Percentiles rank a stretch among this genome's conserved stretches.
phyloP scores from a whole-genome alignment of 1,139 yeast genomes.

The Yamadazyma buinensis region DNA sequence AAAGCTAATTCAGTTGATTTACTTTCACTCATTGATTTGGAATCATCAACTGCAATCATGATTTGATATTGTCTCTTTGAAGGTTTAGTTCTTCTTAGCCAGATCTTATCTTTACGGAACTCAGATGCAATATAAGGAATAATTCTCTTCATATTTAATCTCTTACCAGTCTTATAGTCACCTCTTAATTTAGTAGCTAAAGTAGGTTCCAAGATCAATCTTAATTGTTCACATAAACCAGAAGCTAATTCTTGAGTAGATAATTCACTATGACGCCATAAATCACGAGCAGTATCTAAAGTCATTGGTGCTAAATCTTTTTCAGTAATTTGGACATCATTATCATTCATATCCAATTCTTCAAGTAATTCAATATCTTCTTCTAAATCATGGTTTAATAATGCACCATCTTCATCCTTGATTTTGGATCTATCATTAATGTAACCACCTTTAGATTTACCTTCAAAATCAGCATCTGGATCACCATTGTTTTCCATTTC shows the following conservation, averaged over 20 bases:
- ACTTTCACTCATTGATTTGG: slow-evolving; percentile 96
- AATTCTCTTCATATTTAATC: slow-evolving; percentile 95
- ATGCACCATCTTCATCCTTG: slow-evolving; percentile 26
- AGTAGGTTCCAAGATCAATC: slow-evolving; percentile 93
- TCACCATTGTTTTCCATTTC: slow-evolving; percentile 25
- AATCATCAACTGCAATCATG: slow-evolving; percentile 96
- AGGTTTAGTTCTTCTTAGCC: slow-evolving; percentile 97
- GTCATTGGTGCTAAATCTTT: slow-evolving; percentile 46
- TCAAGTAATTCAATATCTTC: slow-evolving; percentile 16
- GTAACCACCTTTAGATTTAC: slow-evolving; percentile 50
- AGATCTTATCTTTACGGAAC: slow-evolving; percentile 95
- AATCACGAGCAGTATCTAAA: slow-evolving; percentile 63
- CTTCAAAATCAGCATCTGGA: slow-evolving; percentile 45
- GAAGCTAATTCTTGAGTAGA: slow-evolving; percentile 86
- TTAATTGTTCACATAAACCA: slow-evolving; percentile 84
- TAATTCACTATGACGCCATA: slow-evolving; percentile 81
- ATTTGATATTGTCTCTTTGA: slow-evolving; percentile 96
- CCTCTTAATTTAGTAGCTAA: slow-evolving; percentile 91
- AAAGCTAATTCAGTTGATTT: slow-evolving; percentile 87
- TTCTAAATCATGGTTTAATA: slow-evolving; percentile 15
- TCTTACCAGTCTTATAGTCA: slow-evolving; percentile 95
- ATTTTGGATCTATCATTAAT: slow-evolving; percentile 44
- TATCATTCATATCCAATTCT: slow-evolving; percentile 27
- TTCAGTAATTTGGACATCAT: slow-evolving; percentile 25
- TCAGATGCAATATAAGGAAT: slow-evolving; percentile 98